A percentile compares a stretch with the other conserved stretches of the same genome.
Evolutionary conservation across 1,284 basidiomycete species (phyloP).

Genomic region (Melampsora americana): DNA sequence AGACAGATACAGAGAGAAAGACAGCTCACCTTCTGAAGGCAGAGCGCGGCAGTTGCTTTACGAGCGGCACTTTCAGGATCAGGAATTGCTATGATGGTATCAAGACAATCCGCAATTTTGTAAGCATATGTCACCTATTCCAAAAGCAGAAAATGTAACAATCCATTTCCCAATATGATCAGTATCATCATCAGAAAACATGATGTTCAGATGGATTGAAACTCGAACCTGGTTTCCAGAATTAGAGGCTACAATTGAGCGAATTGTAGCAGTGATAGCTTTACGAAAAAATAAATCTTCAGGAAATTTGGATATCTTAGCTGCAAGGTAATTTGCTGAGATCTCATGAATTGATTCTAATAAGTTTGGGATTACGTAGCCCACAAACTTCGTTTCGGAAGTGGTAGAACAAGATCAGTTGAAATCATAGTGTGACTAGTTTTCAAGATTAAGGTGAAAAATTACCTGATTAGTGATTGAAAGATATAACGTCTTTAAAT

Average conservation of each 20-base stretch:
- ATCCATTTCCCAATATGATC: no score
- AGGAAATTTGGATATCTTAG: slow-evolving; percentile 14
- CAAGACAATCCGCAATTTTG: slow-evolving; percentile 38
- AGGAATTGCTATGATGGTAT: slow-evolving; percentile 32
- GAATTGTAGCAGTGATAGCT: slow-evolving; percentile 9
- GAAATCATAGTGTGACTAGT: not conserved
- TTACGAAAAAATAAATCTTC: slow-evolving; percentile 29
- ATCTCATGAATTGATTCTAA: slow-evolving; percentile 34
- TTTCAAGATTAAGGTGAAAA: not conserved
- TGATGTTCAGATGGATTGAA: no score
- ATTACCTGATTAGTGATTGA: slow-evolving; percentile 35
- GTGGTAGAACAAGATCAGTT: not conserved
- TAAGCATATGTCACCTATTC: slow-evolving; percentile 35
- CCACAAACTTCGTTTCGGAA: slow-evolving; percentile 20
- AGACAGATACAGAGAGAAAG: not conserved
- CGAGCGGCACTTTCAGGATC: slow-evolving; percentile 35
- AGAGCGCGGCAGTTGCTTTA: slow-evolving; percentile 29
- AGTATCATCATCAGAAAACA: no score
- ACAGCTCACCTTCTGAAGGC: slow-evolving; percentile 28
- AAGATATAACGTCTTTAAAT: slow-evolving; percentile 37
- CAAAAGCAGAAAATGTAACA: not conserved
- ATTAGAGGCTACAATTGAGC: slow-evolving; percentile 43
- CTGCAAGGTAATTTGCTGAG: slow-evolving; percentile 23
- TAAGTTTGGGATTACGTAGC: slow-evolving; percentile 34
- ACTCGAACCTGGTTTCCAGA: slow-evolving; percentile 36